A percentile compares a stretch with the other conserved stretches of the same genome.
Evolutionary conservation across 306 rosid genomes (phyloP).

Genomic region (Prunus campanulata): DNA sequence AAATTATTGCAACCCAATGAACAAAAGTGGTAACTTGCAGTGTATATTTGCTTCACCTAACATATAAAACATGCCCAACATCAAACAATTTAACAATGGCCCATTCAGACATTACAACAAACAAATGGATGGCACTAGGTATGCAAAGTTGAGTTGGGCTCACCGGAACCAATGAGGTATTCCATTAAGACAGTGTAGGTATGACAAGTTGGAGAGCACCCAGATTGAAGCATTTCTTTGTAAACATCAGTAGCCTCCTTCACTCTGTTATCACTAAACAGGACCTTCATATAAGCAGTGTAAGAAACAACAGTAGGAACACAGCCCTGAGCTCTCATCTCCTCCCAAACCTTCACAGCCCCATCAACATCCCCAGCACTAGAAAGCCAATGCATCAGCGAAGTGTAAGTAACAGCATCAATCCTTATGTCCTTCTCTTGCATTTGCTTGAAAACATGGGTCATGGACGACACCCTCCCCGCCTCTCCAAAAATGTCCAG

Average conservation of each 20-base stretch:
- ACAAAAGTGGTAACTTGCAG: not conserved
- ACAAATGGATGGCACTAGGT: slow-evolving; percentile 25
- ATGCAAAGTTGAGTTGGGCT: slow-evolving; percentile 13
- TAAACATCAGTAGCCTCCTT: slow-evolving; percentile 60
- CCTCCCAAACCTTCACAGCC: slow-evolving; percentile 69
- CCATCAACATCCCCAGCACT: slow-evolving; percentile 51
- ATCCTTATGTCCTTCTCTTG: slow-evolving; percentile 56
- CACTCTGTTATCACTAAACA: slow-evolving; percentile 41
- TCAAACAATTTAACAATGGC: not conserved
- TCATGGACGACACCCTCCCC: slow-evolving; percentile 83
- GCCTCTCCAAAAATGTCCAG: slow-evolving; percentile 86
- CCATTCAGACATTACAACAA: slow-evolving; percentile 31
- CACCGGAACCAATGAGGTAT: slow-evolving; percentile 64
- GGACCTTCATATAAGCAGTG: slow-evolving; percentile 72
- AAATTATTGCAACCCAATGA: not conserved
- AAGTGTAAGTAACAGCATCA: slow-evolving; percentile 76
- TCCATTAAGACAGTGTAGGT: slow-evolving; percentile 81
- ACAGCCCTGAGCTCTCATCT: slow-evolving; percentile 61
- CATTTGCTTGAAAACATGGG: slow-evolving; percentile 63
- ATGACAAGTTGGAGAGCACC: slow-evolving; percentile 58
- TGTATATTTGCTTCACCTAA: not conserved
- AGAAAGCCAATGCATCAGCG: slow-evolving; percentile 84
- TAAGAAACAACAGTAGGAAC: slow-evolving; percentile 67
- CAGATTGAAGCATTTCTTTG: slow-evolving; percentile 65
- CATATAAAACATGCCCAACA: not conserved